Evolutionary conservation across 2,329 filamentous ascomycete species (phyloP).

Genomic region (Monilinia fructicola): DNA sequence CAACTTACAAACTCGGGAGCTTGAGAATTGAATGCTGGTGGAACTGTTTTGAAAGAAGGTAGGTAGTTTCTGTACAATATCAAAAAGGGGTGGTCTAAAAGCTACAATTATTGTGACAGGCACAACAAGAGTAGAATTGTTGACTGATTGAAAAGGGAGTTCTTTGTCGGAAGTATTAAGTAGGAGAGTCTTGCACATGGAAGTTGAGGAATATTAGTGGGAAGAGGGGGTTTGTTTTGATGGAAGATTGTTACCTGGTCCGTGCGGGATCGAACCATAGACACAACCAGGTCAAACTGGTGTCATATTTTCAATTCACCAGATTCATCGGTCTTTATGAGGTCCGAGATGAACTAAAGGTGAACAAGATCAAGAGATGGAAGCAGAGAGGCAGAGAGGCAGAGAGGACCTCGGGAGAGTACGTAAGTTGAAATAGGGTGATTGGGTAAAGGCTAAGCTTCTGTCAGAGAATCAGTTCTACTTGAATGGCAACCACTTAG

Average conservation of each 20-base stretch:
- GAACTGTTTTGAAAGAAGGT: background rate
- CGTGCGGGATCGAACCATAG: constrained; percentile 2
- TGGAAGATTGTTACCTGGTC: background rate
- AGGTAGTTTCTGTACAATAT: background rate
- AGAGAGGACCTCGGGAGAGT: too few relatives aligned
- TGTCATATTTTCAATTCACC: constrained; percentile 7
- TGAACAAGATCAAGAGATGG: too few relatives aligned
- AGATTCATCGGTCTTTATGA: background rate
- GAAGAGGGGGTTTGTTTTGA: background rate
- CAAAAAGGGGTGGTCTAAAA: background rate
- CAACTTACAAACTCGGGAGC: background rate
- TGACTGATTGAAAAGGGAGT: background rate
- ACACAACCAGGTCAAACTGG: background rate
- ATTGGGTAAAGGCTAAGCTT: background rate
- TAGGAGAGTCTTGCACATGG: background rate
- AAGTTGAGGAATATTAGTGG: background rate
- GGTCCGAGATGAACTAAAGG: background rate
- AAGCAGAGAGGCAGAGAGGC: background rate
- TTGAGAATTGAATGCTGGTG: background rate
- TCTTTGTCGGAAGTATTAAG: background rate
- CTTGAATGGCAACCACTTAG: background rate
- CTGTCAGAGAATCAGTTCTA: background rate
- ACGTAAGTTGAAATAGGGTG: background rate
- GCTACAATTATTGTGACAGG: constrained; percentile 2
- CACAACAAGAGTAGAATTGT: background rate